phyloP scores from a whole-genome alignment of 2,329 filamentous ascomycete genomes.

The Nothophoma quercina region DNA sequence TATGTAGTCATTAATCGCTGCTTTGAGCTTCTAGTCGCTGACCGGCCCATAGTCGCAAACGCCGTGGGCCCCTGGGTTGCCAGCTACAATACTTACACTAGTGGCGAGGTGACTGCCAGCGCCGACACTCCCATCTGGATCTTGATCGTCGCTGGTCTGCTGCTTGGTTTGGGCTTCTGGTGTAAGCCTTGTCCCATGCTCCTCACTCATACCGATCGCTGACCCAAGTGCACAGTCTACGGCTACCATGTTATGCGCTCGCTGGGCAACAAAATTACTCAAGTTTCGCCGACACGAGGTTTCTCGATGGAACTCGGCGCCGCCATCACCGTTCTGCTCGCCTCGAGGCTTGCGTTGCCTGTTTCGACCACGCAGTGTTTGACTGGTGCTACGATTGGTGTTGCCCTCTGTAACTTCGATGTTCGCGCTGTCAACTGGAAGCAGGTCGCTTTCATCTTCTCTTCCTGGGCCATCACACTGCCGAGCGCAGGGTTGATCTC shows the following conservation, averaged over 20 bases:
- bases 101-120: conserved; percentile 55
- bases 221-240: background rate
- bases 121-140: conserved; percentile 67
- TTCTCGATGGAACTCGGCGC: conserved; percentile 49
- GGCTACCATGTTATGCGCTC: conserved; percentile 65
- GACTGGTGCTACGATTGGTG: conserved; percentile 34
- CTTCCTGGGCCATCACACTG: conserved; percentile 53
- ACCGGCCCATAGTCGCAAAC: conserved; percentile 57
- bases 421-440: conserved; percentile 53
- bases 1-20: background rate
- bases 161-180: conserved; percentile 65
- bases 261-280: conserved; percentile 68
- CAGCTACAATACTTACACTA: conserved; percentile 67
- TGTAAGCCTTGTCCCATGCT: conserved; percentile 60
- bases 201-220: background rate
- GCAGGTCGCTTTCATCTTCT: conserved; percentile 52
- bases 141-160: conserved; percentile 61
- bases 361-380: conserved; percentile 70
- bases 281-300: conserved; percentile 66
- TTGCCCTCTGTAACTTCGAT: conserved; percentile 40
- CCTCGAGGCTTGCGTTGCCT: conserved; percentile 67
- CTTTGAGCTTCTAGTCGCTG: background rate
- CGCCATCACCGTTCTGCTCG: conserved; percentile 68
- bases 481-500: conserved; percentile 51
- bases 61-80: conserved; percentile 63